A percentile compares a stretch with the other conserved stretches of the same genome.
These are phyloP conservation scores for Solanum pimpinellifolium DNA, from an alignment of 257 asterid species.

Conservation along the genomic window DNA sequence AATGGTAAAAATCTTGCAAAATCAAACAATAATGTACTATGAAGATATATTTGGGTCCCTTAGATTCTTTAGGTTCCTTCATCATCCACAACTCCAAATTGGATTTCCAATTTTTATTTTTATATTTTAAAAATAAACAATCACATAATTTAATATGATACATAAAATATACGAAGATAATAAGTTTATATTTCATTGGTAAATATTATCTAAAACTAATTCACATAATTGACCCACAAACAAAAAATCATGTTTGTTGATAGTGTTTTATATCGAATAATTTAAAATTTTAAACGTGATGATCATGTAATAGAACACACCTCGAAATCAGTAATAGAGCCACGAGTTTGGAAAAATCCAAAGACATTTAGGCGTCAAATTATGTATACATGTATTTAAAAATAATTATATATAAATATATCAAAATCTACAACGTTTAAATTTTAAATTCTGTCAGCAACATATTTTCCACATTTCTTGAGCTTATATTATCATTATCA, in stretches of 20 bases:
- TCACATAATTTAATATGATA: background rate
- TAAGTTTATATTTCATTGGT: background rate
- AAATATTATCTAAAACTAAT: too few relatives aligned
- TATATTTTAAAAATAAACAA: background rate
- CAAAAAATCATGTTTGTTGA: background rate
- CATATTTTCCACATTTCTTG: too few relatives aligned
- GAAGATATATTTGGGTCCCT: background rate
- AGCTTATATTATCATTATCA: too few relatives aligned
- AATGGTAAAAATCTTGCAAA: slow-evolving; percentile 4
- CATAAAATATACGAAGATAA: background rate
- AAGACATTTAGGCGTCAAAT: background rate
- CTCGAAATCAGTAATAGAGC: too few relatives aligned
- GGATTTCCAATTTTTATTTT: background rate
- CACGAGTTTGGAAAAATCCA: background rate
- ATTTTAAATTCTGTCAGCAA: too few relatives aligned
- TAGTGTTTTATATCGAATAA: background rate
- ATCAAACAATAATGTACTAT: background rate
- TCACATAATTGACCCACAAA: too few relatives aligned
- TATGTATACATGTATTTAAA: background rate
- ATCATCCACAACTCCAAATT: background rate
- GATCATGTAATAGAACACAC: background rate
- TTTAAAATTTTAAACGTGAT: background rate
- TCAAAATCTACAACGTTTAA: too few relatives aligned
- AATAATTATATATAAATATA: background rate
- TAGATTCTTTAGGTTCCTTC: background rate